Percentiles rank a stretch among this genome's conserved stretches.
Evolutionary conservation across 768 basidiomycete genomes (phyloP).

Genomic region (Nidula microcarpa): DNA sequence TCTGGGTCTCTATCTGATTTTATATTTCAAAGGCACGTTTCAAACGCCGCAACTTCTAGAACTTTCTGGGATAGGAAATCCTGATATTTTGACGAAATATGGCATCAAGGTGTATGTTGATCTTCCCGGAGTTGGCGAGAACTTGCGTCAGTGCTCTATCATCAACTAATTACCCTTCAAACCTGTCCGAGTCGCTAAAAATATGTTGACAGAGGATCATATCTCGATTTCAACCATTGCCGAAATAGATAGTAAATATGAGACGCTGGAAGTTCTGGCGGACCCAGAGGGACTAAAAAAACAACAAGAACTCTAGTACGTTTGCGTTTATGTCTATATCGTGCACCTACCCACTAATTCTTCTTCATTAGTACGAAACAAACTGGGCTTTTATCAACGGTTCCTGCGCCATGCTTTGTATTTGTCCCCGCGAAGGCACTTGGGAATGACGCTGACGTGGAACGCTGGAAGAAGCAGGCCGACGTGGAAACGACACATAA

Average conservation of each 20-base stretch:
- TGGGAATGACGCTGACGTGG: background rate
- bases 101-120: constrained; percentile 8
- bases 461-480: background rate
- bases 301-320: constrained; percentile 5
- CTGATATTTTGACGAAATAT: constrained; percentile 4
- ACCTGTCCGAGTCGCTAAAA: background rate
- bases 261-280: background rate
- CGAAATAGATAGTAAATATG: background rate
- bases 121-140: constrained; percentile 13
- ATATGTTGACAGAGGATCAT: background rate
- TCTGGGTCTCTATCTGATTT: background rate
- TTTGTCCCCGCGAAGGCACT: background rate
- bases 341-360: background rate
- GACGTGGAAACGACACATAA: background rate
- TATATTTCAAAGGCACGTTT: constrained; percentile 1
- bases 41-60: constrained; percentile 15
- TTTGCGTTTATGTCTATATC: background rate
- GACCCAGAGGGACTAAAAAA: constrained; percentile 1
- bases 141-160: constrained; percentile 3
- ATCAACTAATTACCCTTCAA: background rate
- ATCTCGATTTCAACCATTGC: background rate
- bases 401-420: background rate
- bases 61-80: constrained; percentile 12
- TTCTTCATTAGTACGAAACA: background rate
- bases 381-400: background rate